phyloP scores from a whole-genome alignment of 2,329 filamentous ascomycete species.

The Botryotinia convoluta region DNA sequence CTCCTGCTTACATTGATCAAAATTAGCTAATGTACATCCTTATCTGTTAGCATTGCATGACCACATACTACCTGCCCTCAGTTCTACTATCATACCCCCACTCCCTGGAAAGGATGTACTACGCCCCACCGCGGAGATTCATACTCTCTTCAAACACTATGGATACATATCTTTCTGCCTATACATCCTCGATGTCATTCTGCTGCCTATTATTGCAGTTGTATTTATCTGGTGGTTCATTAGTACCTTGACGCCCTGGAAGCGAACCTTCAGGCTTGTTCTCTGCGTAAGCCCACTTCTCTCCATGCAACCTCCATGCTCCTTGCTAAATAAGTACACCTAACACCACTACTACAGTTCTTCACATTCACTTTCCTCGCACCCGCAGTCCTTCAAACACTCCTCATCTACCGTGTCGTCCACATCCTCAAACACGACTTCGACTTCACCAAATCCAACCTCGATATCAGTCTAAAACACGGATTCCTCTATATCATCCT shows the following conservation, averaged over 20 bases:
- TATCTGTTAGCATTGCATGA: neutral
- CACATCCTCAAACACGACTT: neutral
- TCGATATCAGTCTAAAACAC: neutral
- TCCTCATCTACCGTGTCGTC: neutral
- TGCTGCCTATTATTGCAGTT: neutral
- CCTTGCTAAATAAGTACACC: neutral
- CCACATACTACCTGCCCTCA: neutral
- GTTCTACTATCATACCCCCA: neutral
- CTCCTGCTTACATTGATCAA: neutral
- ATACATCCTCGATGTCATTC: constrained; percentile 1
- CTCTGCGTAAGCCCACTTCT: neutral
- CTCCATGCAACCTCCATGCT: neutral
- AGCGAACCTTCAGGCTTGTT: neutral
- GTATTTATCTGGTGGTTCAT: constrained; percentile 14
- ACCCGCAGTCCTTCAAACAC: neutral
- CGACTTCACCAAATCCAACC: neutral
- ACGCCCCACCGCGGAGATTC: neutral
- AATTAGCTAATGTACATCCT: neutral
- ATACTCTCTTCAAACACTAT: constrained; percentile 1
- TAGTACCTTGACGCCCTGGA: neutral
- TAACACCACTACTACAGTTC: neutral
- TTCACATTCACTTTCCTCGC: neutral
- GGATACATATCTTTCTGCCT: constrained; percentile 1
- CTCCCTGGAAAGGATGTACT: neutral
- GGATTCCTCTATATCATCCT: neutral